Percentiles rank a stretch among this genome's conserved stretches.
Evolutionary conservation across 768 basidiomycete genomes (phyloP).

Genomic region (Termitomyces sp.): DNA sequence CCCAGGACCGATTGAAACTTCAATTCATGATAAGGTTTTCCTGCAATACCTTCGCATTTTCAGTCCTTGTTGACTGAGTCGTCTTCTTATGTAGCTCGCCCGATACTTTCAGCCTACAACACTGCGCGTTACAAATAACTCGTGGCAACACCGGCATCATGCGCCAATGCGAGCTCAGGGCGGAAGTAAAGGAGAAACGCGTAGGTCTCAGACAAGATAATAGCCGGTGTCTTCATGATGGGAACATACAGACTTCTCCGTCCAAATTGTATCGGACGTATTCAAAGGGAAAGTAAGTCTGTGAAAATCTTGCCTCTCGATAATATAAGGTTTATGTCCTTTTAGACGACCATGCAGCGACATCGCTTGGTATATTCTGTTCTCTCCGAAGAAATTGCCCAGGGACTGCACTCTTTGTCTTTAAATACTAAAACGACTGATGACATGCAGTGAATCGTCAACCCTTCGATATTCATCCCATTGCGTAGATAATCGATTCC

Average conservation of each 20-base stretch:
- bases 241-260: conserved; percentile 58
- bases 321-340: conserved; percentile 2
- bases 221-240: conserved; percentile 10
- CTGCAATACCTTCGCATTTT: conserved; percentile 1
- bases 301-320: no score
- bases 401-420: conserved; percentile 74
- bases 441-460: conserved; percentile 24
- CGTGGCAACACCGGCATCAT: conserved; percentile 83
- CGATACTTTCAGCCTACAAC: conserved; percentile 54
- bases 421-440: conserved; percentile 67
- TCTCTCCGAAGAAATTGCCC: conserved; percentile 63
- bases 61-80: conserved; percentile 16
- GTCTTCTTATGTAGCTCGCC: conserved; percentile 45
- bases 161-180: conserved; percentile 70
- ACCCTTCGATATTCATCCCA: background rate
- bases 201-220: conserved; percentile 40
- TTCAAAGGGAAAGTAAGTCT: conserved; percentile 67
- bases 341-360: conserved; percentile 69
- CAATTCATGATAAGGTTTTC: conserved; percentile 60
- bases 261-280: conserved; percentile 65
- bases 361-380: conserved; percentile 76
- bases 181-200: conserved; percentile 72
- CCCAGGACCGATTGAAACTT: conserved; percentile 50
- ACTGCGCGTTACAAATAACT: conserved; percentile 74
- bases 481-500: background rate